A percentile compares a stretch with the other conserved stretches of the same genome.
These are phyloP conservation scores for peach (Prunus persica) DNA, from an alignment of 306 rosid species.

Conservation along the genomic window Prunus_persica_NCBIv2 NC_034009.1:5788501-5789000, in stretches of 20 bases:
- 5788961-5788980: neutral
- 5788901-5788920: neutral
- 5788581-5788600: slow-evolving; percentile 45
- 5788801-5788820: neutral
- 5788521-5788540: neutral
- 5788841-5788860: too few species aligned
- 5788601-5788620: slow-evolving; percentile 52
- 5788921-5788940: neutral
- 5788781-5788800: neutral
- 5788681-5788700: neutral
- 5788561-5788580: slow-evolving; percentile 38
- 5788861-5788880: neutral
- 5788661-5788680: neutral
- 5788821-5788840: too few species aligned
- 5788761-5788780: neutral
- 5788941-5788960: neutral
- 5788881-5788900: neutral
- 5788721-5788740: neutral
- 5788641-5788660: neutral
- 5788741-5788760: neutral
- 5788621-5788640: slow-evolving; percentile 34
- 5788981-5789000: neutral
- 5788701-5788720: neutral
- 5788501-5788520: neutral
- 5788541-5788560: slow-evolving; percentile 26